phyloP scores from a whole-genome alignment of 2,329 filamentous ascomycete species.

The Neonectria sp. region DNA sequence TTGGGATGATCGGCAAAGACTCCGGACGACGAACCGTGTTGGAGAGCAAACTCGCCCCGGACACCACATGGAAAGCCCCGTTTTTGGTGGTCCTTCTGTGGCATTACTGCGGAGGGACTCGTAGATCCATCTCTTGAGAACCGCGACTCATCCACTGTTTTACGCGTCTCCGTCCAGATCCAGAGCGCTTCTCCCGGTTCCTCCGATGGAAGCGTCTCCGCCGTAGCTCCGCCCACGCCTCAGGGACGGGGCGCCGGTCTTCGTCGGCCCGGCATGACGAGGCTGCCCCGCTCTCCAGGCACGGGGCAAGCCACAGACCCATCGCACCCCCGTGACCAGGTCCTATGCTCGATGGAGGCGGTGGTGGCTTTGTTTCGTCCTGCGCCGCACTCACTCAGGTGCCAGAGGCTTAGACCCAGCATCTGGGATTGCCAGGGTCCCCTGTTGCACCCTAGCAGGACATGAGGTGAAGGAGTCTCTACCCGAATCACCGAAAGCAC shows the following conservation, averaged over 20 bases:
- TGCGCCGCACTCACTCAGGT: constrained; percentile 23
- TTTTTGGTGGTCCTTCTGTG: constrained; percentile 19
- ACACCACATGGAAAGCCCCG: constrained; percentile 12
- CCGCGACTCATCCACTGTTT: background rate
- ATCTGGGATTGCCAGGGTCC: constrained; percentile 6
- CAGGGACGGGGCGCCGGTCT: background rate
- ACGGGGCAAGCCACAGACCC: constrained; percentile 25
- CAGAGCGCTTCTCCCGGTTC: background rate
- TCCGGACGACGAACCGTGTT: background rate
- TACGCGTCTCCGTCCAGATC: background rate
- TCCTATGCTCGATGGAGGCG: constrained; percentile 12
- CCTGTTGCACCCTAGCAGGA: background rate
- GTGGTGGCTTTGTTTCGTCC: constrained; percentile 20
- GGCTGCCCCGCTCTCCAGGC: background rate
- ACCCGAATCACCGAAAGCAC: constrained; percentile 18
- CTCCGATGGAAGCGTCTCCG: background rate
- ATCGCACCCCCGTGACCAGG: constrained; percentile 19
- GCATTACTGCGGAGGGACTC: constrained; percentile 21
- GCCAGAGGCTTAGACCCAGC: constrained; percentile 6
- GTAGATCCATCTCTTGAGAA: background rate
- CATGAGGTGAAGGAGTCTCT: background rate
- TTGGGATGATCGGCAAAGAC: constrained; percentile 11
- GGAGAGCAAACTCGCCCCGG: background rate
- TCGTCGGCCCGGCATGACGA: background rate
- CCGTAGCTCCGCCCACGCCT: background rate